phyloP scores from a whole-genome alignment of 345 rosid genomes.

The Populus tremula region DNA sequence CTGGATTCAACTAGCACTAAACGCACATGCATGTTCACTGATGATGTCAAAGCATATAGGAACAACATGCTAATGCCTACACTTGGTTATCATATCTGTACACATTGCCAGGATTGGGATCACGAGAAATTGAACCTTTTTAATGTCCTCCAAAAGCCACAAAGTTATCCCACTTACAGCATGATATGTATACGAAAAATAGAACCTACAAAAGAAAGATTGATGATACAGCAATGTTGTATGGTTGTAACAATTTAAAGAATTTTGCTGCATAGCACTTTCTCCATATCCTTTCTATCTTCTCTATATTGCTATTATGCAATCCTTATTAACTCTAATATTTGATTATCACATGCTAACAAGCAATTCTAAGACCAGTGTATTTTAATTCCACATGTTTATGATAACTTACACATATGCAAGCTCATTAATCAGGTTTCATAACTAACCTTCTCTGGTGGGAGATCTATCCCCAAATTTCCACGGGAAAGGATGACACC shows the following conservation, averaged over 20 bases:
- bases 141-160: not conserved
- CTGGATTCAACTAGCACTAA: no score
- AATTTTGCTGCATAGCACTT: not conserved
- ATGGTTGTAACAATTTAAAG: not conserved
- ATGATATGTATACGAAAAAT: not conserved
- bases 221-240: not conserved
- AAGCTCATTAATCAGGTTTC: not conserved
- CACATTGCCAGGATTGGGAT: not conserved
- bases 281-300: not conserved
- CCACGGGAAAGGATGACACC: conserved; percentile 69
- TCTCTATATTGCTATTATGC: not conserved
- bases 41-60: not conserved
- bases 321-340: not conserved
- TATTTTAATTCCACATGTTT: not conserved
- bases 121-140: not conserved
- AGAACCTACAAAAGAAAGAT: not conserved
- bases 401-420: not conserved
- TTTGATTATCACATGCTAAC: not conserved
- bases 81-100: not conserved
- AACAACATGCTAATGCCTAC: not conserved
- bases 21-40: not conserved
- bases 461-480: conserved; percentile 70
- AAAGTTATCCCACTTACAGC: not conserved
- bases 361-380: not conserved
- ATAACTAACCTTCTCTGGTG: conserved; percentile 63